Percentiles rank a stretch among this genome's conserved stretches.
Conservation (phyloP, 768 basidiomycete genomes). For the Tephrocybe sp. region DNA sequence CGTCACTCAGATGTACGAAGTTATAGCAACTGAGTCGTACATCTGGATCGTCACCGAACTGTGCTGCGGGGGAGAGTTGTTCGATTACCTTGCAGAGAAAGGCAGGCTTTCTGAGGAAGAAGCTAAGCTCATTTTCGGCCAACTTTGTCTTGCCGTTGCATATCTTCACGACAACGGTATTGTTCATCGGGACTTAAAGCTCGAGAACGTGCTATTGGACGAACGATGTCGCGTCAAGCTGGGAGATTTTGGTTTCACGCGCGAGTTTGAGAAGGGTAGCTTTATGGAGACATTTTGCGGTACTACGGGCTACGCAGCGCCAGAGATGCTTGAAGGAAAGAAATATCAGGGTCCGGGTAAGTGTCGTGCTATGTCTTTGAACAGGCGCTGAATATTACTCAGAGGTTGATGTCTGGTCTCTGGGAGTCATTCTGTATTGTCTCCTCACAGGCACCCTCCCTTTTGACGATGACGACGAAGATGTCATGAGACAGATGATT, state of each 20-base stretch:
- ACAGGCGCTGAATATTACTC: conserved; percentile 16
- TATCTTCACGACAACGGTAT: conserved; percentile 92
- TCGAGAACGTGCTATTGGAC: conserved; percentile 92
- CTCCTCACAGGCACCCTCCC: conserved; percentile 87
- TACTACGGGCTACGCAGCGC: conserved; percentile 90
- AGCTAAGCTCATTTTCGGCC: conserved; percentile 88
- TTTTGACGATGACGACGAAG: conserved; percentile 88
- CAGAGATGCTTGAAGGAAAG: conserved; percentile 86
- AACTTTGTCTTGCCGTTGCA: conserved; percentile 89
- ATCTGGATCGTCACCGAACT: conserved; percentile 99
- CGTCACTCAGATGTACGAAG: conserved; percentile 94
- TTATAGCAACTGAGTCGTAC: conserved; percentile 91
- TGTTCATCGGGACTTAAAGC: conserved; percentile 94
- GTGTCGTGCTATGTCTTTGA: conserved; percentile 21
- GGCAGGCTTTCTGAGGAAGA: conserved; percentile 85
- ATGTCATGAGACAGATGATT: conserved; percentile 79
- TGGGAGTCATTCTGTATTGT: conserved; percentile 89
- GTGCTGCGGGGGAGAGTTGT: conserved; percentile 95
- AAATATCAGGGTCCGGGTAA: conserved; percentile 88
- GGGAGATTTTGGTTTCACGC: conserved; percentile 93
- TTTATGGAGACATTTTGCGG: conserved; percentile 94
- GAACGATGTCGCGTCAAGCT: conserved; percentile 90
- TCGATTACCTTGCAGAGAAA: conserved; percentile 97
- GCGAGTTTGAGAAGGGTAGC: conserved; percentile 77
- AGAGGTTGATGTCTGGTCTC: conserved; percentile 97